phyloP scores from a whole-genome alignment of 495 filamentous ascomycete species.

The Podospora pseudoanserina region DNA sequence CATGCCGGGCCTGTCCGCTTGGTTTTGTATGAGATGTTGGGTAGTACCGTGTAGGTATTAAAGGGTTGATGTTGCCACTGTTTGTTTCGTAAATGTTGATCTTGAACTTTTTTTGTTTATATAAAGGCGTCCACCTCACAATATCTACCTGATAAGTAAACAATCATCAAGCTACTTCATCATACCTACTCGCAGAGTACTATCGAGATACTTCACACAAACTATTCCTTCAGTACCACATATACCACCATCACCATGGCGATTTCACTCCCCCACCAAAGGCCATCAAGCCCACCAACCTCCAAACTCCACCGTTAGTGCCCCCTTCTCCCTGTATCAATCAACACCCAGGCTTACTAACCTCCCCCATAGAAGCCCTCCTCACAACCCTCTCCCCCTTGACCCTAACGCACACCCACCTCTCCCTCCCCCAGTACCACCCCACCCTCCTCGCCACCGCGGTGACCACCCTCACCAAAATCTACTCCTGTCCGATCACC shows the following conservation, averaged over 20 bases:
- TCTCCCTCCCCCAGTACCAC: slow-evolving; percentile 26
- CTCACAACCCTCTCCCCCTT: not conserved
- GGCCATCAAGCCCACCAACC: not conserved
- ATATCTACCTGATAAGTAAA: not conserved
- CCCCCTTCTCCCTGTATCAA: not conserved
- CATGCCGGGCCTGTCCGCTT: not conserved
- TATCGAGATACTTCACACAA: not conserved
- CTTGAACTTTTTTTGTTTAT: not conserved
- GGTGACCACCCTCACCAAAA: slow-evolving; percentile 19
- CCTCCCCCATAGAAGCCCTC: not conserved
- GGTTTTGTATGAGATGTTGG: not conserved
- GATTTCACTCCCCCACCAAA: not conserved
- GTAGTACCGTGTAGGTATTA: not conserved
- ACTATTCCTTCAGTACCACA: not conserved
- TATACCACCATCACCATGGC: not conserved
- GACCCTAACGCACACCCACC: slow-evolving; percentile 18
- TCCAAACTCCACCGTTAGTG: not conserved
- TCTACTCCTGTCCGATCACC: slow-evolving; percentile 27
- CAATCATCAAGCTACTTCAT: not conserved
- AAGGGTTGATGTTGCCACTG: not conserved
- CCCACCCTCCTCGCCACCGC: slow-evolving; percentile 23
- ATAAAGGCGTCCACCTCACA: not conserved
- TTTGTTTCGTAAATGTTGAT: not conserved
- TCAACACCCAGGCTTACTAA: not conserved
- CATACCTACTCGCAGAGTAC: not conserved